These are phyloP conservation scores for Globisporangium solare DNA, from an alignment of 352 stramenopile genomes.

Conservation along the genomic window DNA sequence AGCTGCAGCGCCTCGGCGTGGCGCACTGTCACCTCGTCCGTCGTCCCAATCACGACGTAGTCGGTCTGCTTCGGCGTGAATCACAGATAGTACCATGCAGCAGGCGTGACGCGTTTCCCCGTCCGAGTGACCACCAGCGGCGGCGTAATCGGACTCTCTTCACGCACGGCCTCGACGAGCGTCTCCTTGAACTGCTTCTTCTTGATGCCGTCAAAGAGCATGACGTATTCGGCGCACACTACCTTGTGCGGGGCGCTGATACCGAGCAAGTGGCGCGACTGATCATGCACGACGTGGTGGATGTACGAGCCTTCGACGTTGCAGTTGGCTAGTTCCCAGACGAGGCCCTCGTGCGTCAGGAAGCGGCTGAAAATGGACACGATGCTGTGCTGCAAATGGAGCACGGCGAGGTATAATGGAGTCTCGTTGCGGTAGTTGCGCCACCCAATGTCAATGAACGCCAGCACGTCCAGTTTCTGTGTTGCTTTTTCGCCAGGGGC, in stretches of 20 bases:
- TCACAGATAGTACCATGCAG: slow-evolving; percentile 4
- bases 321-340: slow-evolving; percentile 50
- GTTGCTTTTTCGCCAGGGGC: not conserved
- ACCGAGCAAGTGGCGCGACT: slow-evolving; percentile 24
- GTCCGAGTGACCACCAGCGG: slow-evolving; percentile 42
- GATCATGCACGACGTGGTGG: slow-evolving; percentile 47
- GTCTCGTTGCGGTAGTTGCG: slow-evolving; percentile 64
- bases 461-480: slow-evolving; percentile 19
- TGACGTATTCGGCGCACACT: slow-evolving; percentile 50
- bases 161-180: slow-evolving; percentile 60
- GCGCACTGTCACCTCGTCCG: slow-evolving; percentile 47
- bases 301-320: slow-evolving; percentile 75
- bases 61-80: slow-evolving; percentile 21
- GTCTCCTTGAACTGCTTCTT: slow-evolving; percentile 71
- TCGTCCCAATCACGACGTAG: slow-evolving; percentile 59
- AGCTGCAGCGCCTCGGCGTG: slow-evolving; percentile 60
- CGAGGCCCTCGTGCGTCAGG: slow-evolving; percentile 36
- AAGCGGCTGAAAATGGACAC: slow-evolving; percentile 28
- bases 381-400: slow-evolving; percentile 48
- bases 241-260: slow-evolving; percentile 19
- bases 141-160: slow-evolving; percentile 56
- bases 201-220: slow-evolving; percentile 62
- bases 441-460: slow-evolving; percentile 39
- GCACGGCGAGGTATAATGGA: slow-evolving; percentile 54
- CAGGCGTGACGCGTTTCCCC: slow-evolving; percentile 20